Evolutionary conservation across 768 basidiomycete species (phyloP).

Genomic region (Mycena kentingensis): DNA sequence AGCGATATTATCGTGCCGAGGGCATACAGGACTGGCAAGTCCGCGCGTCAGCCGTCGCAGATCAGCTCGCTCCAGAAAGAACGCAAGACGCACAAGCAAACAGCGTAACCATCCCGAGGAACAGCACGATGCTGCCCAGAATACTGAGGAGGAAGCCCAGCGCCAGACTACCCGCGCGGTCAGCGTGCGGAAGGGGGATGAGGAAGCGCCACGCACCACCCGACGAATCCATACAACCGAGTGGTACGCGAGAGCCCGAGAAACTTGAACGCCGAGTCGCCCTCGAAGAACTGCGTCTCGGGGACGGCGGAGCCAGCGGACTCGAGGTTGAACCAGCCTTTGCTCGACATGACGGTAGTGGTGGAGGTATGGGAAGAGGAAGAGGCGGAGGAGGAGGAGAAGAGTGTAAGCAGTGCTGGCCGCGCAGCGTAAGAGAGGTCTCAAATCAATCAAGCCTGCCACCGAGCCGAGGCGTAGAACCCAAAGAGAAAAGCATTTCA

Average conservation of each 20-base stretch:
- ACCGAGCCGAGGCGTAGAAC: no score
- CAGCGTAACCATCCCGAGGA: slow-evolving; percentile 63
- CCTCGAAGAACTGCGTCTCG: slow-evolving; percentile 84
- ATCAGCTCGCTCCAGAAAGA: neutral
- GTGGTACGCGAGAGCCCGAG: slow-evolving; percentile 79
- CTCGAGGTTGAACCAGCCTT: slow-evolving; percentile 89
- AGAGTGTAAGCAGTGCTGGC: slow-evolving; percentile 36
- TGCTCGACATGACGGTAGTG: slow-evolving; percentile 49
- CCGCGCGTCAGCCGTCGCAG: slow-evolving; percentile 6
- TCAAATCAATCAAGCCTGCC: neutral
- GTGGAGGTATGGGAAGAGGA: slow-evolving; percentile 5
- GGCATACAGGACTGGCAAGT: slow-evolving; percentile 68
- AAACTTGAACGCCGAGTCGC: slow-evolving; percentile 83
- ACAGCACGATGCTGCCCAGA: slow-evolving; percentile 75
- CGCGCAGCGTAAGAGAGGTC: slow-evolving; percentile 26
- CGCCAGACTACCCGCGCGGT: slow-evolving; percentile 49
- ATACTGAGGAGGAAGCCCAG: slow-evolving; percentile 81
- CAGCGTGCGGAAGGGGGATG: neutral
- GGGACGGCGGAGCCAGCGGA: slow-evolving; percentile 61
- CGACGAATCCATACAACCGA: slow-evolving; percentile 82
- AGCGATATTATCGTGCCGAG: slow-evolving; percentile 83
- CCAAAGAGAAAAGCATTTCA: no score
- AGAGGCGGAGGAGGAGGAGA: neutral
- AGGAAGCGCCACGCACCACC: slow-evolving; percentile 56
- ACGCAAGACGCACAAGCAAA: slow-evolving; percentile 65